phyloP scores from a whole-genome alignment of 495 filamentous ascomycete species.

The Tuber magnatum region DNA sequence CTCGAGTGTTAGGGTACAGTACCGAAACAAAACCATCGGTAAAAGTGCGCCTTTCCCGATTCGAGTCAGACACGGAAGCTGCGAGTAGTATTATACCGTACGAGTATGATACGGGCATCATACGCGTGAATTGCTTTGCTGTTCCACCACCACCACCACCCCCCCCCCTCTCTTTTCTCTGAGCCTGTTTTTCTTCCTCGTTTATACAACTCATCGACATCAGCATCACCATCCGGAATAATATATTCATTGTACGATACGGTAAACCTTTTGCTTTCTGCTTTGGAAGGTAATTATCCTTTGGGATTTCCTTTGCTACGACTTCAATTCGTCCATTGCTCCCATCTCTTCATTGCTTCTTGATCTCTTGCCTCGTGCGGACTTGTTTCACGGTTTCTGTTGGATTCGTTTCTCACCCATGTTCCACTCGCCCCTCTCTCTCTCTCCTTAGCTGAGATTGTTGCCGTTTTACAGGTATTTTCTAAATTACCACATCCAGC shows the following conservation, averaged over 20 bases:
- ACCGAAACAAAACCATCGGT: neutral
- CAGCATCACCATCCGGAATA: neutral
- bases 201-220: neutral
- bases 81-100: too few species aligned
- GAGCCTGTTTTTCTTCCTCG: neutral
- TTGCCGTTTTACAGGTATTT: neutral
- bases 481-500: neutral
- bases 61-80: neutral
- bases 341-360: neutral
- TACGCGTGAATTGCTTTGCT: constrained; percentile 4
- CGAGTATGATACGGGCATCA: too few species aligned
- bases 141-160: neutral
- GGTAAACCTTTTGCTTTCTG: neutral
- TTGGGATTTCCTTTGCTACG: neutral
- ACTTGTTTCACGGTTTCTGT: neutral
- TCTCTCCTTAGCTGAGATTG: neutral
- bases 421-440: neutral
- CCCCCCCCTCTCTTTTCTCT: neutral
- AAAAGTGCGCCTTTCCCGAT: neutral
- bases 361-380: neutral
- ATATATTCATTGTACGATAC: neutral
- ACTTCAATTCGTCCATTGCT: neutral
- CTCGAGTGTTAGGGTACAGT: neutral
- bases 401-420: neutral
- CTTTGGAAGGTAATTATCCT: neutral